Percentiles rank a stretch among this genome's conserved stretches.
phyloP scores from a whole-genome alignment of 192 early-diverging fungal genomes.

The Lobosporangium transversale region DNA sequence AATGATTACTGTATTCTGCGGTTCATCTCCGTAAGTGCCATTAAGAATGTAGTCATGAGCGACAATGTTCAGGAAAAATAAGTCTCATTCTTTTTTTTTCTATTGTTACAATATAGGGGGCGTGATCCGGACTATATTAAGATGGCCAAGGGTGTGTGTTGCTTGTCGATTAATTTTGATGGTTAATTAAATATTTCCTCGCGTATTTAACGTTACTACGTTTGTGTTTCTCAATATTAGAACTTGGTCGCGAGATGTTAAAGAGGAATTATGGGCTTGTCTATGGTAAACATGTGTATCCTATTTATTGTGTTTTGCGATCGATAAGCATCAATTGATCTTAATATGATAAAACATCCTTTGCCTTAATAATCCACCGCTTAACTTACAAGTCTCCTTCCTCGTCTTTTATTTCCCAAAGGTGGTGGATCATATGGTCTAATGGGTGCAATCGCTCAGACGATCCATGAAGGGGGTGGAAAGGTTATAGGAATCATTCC shows the following conservation, averaged over 20 bases:
- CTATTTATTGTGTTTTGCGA: too few relatives aligned
- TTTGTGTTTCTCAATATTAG: conserved; percentile 28
- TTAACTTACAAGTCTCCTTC: too few relatives aligned
- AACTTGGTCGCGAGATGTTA: conserved; percentile 65
- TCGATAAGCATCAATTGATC: too few relatives aligned
- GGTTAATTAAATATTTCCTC: too few relatives aligned
- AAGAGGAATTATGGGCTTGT: conserved; percentile 69
- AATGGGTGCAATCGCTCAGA: conserved; percentile 86
- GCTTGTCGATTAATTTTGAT: neutral
- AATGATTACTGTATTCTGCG: conserved; percentile 52
- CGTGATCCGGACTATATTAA: conserved; percentile 55
- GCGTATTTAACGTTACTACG: too few relatives aligned
- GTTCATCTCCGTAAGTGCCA: conserved; percentile 37
- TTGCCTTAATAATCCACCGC: too few relatives aligned
- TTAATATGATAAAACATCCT: too few relatives aligned
- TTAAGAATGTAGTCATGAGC: too few relatives aligned
- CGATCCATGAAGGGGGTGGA: conserved; percentile 68
- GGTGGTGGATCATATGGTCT: conserved; percentile 74
- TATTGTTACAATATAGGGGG: conserved; percentile 20
- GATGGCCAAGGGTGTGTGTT: conserved; percentile 53
- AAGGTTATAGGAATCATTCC: conserved; percentile 83
- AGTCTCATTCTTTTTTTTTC: conserved; percentile 2
- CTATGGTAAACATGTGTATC: conserved; percentile 64
- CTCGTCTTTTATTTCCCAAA: conserved; percentile 4
- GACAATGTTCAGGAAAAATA: neutral